These are phyloP conservation scores for Phytophthora colocasiae DNA, from an alignment of 352 stramenopile genomes.

Conservation along the genomic window DNA sequence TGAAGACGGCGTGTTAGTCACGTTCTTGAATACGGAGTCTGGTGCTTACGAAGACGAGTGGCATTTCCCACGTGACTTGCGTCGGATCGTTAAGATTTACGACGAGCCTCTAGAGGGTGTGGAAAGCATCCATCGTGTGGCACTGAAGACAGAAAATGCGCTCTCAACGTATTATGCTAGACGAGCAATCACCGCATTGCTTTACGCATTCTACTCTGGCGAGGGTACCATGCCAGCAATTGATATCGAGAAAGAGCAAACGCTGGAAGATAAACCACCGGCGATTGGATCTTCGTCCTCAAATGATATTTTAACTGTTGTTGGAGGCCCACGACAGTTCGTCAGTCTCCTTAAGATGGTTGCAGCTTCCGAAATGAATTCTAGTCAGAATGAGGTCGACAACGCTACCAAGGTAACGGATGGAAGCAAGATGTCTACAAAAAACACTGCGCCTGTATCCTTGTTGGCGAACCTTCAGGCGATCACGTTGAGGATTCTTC, in stretches of 20 bases:
- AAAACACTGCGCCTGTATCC: slow-evolving; percentile 34
- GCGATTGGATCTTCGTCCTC: slow-evolving; percentile 26
- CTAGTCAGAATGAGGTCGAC: slow-evolving; percentile 29
- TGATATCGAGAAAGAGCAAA: background rate
- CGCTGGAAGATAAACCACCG: slow-evolving; percentile 26
- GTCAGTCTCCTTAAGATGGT: slow-evolving; percentile 86
- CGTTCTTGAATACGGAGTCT: slow-evolving; percentile 88
- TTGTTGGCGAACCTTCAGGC: slow-evolving; percentile 60
- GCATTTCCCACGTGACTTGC: slow-evolving; percentile 74
- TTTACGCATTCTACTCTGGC: slow-evolving; percentile 32
- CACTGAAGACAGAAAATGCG: slow-evolving; percentile 79
- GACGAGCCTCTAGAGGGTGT: slow-evolving; percentile 74
- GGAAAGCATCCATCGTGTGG: slow-evolving; percentile 79
- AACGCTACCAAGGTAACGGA: background rate
- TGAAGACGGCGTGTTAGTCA: slow-evolving; percentile 77
- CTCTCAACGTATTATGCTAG: slow-evolving; percentile 87
- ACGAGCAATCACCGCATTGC: slow-evolving; percentile 50
- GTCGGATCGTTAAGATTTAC: slow-evolving; percentile 83
- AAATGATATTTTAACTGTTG: slow-evolving; percentile 51
- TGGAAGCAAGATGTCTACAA: slow-evolving; percentile 5
- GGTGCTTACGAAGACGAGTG: slow-evolving; percentile 88
- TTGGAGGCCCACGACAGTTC: slow-evolving; percentile 79
- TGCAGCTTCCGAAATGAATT: slow-evolving; percentile 80
- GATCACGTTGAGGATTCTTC: slow-evolving; percentile 63
- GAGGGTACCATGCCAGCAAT: background rate